Evolutionary conservation across 805 yeast genomes (phyloP).

Genomic region (Lipomyces mesembrius): DNA sequence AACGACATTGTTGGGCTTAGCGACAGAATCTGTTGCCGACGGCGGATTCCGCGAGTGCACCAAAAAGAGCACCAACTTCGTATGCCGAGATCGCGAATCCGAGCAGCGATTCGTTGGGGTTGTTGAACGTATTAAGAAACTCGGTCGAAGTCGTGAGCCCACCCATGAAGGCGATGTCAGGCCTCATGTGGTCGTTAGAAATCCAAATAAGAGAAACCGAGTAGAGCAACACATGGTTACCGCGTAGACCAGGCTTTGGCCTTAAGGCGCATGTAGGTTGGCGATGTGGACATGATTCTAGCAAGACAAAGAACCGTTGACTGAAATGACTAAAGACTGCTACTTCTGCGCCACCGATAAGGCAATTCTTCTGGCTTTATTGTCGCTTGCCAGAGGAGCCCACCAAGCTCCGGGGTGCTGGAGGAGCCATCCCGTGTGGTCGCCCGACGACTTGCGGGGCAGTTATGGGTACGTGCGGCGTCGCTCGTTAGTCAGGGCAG

Average conservation of each 20-base stretch:
- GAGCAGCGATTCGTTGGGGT: constrained; percentile 40
- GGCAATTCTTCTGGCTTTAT: constrained; percentile 75
- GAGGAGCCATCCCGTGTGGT: too few species aligned
- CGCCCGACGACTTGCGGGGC: too few species aligned
- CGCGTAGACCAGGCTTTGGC: constrained; percentile 27
- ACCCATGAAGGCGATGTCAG: constrained; percentile 57
- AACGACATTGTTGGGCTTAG: constrained; percentile 57
- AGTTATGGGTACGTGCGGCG: too few species aligned
- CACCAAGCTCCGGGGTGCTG: constrained; percentile 33
- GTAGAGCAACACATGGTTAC: constrained; percentile 27
- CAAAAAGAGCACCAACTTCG: constrained; percentile 72
- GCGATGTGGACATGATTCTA: constrained; percentile 8
- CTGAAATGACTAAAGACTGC: too few species aligned
- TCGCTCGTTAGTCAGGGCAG: too few species aligned
- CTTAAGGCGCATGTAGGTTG: constrained; percentile 20
- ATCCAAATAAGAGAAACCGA: too few species aligned
- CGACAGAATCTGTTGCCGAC: constrained; percentile 62
- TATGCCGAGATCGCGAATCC: constrained; percentile 50
- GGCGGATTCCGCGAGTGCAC: constrained; percentile 62
- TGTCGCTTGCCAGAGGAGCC: constrained; percentile 55
- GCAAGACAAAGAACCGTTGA: too few species aligned
- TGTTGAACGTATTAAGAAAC: constrained; percentile 42
- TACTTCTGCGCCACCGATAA: constrained; percentile 47
- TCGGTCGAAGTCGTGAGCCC: constrained; percentile 67
- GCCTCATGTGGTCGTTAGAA: too few species aligned